Base-by-base conservation (phyloP, 2,329 filamentous ascomycete species). In the Davidsoniella eucalypti region DNA sequence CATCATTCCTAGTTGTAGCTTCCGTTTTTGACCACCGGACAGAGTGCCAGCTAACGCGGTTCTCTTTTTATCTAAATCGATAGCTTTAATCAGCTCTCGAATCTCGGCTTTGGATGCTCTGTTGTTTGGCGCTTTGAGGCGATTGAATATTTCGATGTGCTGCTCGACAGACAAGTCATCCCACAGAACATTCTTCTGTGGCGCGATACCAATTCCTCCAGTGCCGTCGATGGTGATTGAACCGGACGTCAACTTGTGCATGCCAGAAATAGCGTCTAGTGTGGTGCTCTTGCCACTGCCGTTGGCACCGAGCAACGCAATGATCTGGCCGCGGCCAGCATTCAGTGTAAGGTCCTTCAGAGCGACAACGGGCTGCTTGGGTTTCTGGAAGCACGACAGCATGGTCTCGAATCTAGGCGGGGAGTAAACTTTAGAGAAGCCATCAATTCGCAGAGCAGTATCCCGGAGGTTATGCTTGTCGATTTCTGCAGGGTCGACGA, bases 151-250 rank as follows among this genome's bases (percentile, higher is more conserved):
- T 8, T 67, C 66, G 14, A 94, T 78, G 58, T 94, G 88, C 62
- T 94, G 87, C 58, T 80, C 76, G 0, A 94, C 87, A 0, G 84
- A 93, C 50, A 95, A 67, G 52, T 87, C 81, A 57, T 90, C 83
- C 87, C 88, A 95, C 29, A 95, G 72, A 5, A 95, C 88, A 58
- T 95, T 95, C 69, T 90, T 88, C 61, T 95, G 88, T 0, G 88
- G 88, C 51, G 87, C 90, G 40, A 94, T 80, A 12, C 88, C 88
- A 17, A 95, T 72, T 0, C 85, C 86, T 8, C 84, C 84, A 8
- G 78, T 80, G 1, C 80, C 81, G 56, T 88, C 80, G 43, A 94
- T 80, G 21, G 75, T 76, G 56, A 95, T 92, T 2, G 72, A 71
- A 2, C 88, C 88, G 52, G 74, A 78, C 0, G 84, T 87, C 18